Evolutionary conservation across 352 stramenopile species (phyloP), one percentile per base, ranked within the genome.

Genomic region (Hyaloperonospora brassicae): DNA sequence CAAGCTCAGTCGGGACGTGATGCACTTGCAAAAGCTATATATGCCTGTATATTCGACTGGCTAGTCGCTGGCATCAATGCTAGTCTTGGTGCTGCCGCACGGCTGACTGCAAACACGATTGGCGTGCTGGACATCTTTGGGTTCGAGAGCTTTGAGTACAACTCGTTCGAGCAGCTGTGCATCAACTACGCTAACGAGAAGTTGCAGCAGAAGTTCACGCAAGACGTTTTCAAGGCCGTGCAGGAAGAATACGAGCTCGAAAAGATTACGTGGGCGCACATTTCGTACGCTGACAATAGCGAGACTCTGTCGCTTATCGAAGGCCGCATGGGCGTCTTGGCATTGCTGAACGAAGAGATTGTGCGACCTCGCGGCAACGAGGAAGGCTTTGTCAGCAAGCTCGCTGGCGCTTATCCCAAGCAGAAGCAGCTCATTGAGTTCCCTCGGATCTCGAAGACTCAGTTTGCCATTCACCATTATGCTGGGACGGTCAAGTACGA

Each of bases 151-250:
- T 94, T 95, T 27, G 66, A 76, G 43, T 61, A 83, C 61, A 96
- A 96, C 64, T 90, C 80, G 22, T 97, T 97, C 73, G 94, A 98
- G 65, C 92, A 98, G 68, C 66, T 97, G 10, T 96, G 90, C 47
- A 98, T 98, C 66, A 98, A 98, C 66, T 98, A 97, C 61, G 89
- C 89, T 5, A 98, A 98, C 70, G 93, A 98, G 61, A 83, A 88
- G 41, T 68, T 95, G 24, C 79, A 94, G 76, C 82, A 95, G 41
- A 90, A 93, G 55, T 95, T 95, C 58, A 93, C 70, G 8, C 61
- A 78, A 40, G 73, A 84, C 25, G 76, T 86, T 5, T 86, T 95
- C 59, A 76, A 72, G 39, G 53, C 64, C 1, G 76, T 87, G 35
- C 62, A 85, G 53, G 67, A 82, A 42, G 79, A 89, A 56, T 89